Percentiles rank a stretch among this genome's conserved stretches.
phyloP scores from a whole-genome alignment of 2,329 filamentous ascomycete species.

The Phoma sp. region DNA sequence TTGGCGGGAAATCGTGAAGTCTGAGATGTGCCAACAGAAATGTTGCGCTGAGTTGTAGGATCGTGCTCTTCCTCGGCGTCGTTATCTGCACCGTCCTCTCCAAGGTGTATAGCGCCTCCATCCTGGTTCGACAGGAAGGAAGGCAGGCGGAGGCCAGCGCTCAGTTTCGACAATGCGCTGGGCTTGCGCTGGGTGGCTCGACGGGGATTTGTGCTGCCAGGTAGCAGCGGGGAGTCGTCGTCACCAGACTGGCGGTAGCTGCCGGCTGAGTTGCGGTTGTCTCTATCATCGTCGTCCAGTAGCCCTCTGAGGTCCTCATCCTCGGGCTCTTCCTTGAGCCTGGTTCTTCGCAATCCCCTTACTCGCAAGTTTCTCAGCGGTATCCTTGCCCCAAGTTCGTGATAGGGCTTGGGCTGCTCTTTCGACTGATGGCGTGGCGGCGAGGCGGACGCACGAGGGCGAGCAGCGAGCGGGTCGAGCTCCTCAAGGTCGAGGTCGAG shows the following conservation, averaged over 20 bases:
- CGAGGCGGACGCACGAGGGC: constrained; percentile 28
- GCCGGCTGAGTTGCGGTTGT: constrained; percentile 63
- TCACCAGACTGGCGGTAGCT: constrained; percentile 62
- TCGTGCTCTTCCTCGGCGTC: constrained; percentile 57
- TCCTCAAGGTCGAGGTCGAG: constrained; percentile 79
- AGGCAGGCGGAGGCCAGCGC: constrained; percentile 66
- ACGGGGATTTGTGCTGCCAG: constrained; percentile 43
- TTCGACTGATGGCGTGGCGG: constrained; percentile 38
- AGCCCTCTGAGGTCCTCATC: constrained; percentile 71
- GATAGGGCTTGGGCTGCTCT: constrained; percentile 40
- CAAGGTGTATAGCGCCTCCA: constrained; percentile 33
- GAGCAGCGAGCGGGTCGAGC: constrained; percentile 67
- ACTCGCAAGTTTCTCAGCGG: constrained; percentile 68
- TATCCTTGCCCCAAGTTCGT: constrained; percentile 62
- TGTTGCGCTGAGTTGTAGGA: constrained; percentile 72
- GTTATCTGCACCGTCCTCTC: constrained; percentile 41
- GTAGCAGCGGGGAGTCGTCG: constrained; percentile 78
- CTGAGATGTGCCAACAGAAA: constrained; percentile 78
- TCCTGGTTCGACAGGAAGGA: constrained; percentile 62
- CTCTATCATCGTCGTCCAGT: constrained; percentile 66
- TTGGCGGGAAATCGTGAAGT: constrained; percentile 83
- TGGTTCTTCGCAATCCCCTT: constrained; percentile 53
- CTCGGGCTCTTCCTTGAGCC: constrained; percentile 56
- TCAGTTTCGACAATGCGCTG: constrained; percentile 53
- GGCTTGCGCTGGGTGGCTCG: constrained; percentile 27